These are phyloP conservation scores for Trichoderma breve DNA, from an alignment of 2,329 filamentous ascomycete genomes.

Conservation along the genomic window DNA sequence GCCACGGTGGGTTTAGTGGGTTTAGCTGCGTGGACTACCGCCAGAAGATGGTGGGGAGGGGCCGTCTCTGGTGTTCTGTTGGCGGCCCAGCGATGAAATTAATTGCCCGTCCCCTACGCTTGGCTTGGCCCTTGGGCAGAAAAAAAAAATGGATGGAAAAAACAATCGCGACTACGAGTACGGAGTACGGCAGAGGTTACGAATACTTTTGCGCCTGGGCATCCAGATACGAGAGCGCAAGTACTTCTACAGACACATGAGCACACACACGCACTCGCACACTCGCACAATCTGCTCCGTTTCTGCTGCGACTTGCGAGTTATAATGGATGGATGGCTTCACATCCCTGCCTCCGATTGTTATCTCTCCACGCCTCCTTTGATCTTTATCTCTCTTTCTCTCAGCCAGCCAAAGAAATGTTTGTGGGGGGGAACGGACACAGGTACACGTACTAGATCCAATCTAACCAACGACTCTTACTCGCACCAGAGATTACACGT, in stretches of 20 bases:
- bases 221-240: background rate
- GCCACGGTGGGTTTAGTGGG: background rate
- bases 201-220: background rate
- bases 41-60: background rate
- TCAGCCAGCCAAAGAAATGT: background rate
- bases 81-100: background rate
- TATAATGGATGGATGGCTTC: background rate
- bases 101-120: too few relatives aligned
- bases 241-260: background rate
- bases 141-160: background rate
- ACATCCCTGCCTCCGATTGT: background rate
- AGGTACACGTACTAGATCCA: background rate
- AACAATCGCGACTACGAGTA: slow-evolving; percentile 18
- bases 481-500: background rate
- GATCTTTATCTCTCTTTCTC: background rate
- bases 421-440: background rate
- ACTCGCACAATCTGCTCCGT: background rate
- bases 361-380: background rate
- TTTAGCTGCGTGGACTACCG: background rate
- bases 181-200: background rate
- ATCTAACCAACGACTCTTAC: background rate
- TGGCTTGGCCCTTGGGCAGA: background rate
- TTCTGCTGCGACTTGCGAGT: background rate
- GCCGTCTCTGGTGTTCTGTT: background rate
- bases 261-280: background rate